Evolutionary conservation across 2,329 filamentous ascomycete genomes (phyloP).

Genomic region (Penicillium sp.): DNA sequence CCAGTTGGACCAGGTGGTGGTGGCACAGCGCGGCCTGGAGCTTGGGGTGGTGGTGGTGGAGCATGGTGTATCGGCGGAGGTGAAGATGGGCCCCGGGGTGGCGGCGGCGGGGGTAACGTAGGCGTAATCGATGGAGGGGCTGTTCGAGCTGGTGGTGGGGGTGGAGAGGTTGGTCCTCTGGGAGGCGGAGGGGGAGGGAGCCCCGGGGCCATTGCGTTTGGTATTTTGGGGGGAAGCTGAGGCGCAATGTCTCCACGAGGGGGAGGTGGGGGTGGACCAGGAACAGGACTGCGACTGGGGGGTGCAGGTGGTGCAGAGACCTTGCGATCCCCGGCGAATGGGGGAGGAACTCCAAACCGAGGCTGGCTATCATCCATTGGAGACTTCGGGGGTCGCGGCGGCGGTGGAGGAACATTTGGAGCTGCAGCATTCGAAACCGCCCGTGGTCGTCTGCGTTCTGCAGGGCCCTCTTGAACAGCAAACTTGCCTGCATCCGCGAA

Average conservation of each 20-base stretch:
- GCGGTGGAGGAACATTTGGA: conserved; percentile 60
- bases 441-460: conserved; percentile 50
- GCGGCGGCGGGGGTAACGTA: conserved; percentile 45
- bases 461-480: conserved; percentile 56
- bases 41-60: conserved; percentile 37
- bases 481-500: conserved; percentile 88
- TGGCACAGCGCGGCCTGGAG: conserved; percentile 15
- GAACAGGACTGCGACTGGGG: conserved; percentile 64
- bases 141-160: conserved; percentile 32
- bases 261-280: conserved; percentile 65
- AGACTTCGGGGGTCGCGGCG: conserved; percentile 68
- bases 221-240: conserved; percentile 51
- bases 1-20: conserved; percentile 28
- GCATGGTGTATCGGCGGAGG: conserved; percentile 28
- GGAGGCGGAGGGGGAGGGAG: conserved; percentile 61
- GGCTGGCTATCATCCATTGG: conserved; percentile 63
- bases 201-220: conserved; percentile 38
- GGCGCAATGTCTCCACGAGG: conserved; percentile 50
- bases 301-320: conserved; percentile 69
- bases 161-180: conserved; percentile 50
- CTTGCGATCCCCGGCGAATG: conserved; percentile 68
- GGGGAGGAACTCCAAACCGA: conserved; percentile 76
- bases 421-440: conserved; percentile 44
- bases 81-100: conserved; percentile 36
- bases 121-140: conserved; percentile 34